Conservation (phyloP, 176 grass and related monocot genomes). For the Urochloa ruziziensis region DNA sequence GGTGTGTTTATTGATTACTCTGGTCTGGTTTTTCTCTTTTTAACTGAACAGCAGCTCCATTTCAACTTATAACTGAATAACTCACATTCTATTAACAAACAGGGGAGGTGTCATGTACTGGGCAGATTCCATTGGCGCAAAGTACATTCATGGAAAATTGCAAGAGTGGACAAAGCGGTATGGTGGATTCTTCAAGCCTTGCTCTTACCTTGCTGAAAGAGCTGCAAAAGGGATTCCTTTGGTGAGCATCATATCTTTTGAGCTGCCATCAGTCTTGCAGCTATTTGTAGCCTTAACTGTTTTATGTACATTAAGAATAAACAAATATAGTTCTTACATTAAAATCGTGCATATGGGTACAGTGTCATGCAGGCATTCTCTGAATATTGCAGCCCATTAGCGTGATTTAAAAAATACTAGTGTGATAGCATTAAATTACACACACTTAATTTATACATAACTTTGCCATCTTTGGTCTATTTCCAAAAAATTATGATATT, state of each 20-base stretch:
- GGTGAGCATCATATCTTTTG: slow-evolving; percentile 49
- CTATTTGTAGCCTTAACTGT: background rate
- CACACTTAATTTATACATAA: too few species aligned
- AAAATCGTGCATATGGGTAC: background rate
- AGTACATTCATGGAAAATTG: slow-evolving; percentile 72
- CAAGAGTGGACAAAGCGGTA: slow-evolving; percentile 73
- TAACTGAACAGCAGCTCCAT: background rate
- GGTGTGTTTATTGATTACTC: slow-evolving; percentile 26
- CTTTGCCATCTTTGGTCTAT: background rate
- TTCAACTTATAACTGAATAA: background rate
- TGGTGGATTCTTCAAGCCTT: slow-evolving; percentile 78
- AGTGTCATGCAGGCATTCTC: background rate
- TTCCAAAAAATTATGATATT: background rate
- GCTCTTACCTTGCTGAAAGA: slow-evolving; percentile 74
- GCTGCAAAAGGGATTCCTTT: slow-evolving; percentile 75
- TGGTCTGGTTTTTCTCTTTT: background rate
- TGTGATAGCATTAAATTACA: background rate
- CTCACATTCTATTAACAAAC: slow-evolving; percentile 6
- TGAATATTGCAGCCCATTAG: background rate
- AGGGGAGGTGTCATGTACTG: slow-evolving; percentile 92
- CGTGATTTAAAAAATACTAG: background rate
- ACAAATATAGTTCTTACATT: background rate
- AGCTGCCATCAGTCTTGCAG: background rate
- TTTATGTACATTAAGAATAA: background rate
- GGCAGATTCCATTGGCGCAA: slow-evolving; percentile 78